Conservation (phyloP, 148 eudicot genomes). For the Chenopodium album region DNA sequence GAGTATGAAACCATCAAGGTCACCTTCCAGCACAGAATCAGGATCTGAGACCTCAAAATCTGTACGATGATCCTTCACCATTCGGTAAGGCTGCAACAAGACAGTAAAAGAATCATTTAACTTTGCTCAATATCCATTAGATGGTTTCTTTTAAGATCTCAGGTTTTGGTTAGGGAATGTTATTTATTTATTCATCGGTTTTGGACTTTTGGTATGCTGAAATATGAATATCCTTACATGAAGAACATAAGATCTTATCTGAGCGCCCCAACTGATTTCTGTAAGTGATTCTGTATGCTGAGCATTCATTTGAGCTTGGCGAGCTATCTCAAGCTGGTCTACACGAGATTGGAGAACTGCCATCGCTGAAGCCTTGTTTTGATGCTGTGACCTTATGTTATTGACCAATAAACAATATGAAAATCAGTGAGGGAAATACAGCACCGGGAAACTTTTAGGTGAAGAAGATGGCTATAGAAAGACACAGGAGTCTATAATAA, state of each 20-base stretch:
- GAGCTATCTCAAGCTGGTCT: constrained; percentile 92
- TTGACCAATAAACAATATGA: background rate
- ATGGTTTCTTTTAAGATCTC: too few species aligned
- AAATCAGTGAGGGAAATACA: background rate
- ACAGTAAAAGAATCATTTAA: constrained; percentile 4
- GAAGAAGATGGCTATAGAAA: background rate
- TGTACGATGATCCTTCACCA: constrained; percentile 97
- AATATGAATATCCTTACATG: constrained; percentile 49
- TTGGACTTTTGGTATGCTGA: background rate
- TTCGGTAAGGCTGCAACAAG: constrained; percentile 80
- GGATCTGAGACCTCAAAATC: constrained; percentile 91
- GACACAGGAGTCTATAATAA: background rate
- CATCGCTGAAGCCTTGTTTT: constrained; percentile 91
- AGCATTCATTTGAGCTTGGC: constrained; percentile 88
- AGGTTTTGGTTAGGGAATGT: too few species aligned
- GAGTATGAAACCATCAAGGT: constrained; percentile 81
- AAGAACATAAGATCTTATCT: constrained; percentile 85
- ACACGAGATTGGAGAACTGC: constrained; percentile 88
- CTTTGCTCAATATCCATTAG: background rate
- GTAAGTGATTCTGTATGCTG: constrained; percentile 91
- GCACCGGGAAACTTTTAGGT: background rate
- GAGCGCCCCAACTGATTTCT: constrained; percentile 92
- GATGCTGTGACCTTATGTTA: constrained; percentile 66
- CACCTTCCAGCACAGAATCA: constrained; percentile 89
- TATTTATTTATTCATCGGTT: too few species aligned